Percentiles rank a stretch among this genome's conserved stretches.
phyloP scores from a whole-genome alignment of 2,329 filamentous ascomycete species.

The Aspergillus ustus region DNA sequence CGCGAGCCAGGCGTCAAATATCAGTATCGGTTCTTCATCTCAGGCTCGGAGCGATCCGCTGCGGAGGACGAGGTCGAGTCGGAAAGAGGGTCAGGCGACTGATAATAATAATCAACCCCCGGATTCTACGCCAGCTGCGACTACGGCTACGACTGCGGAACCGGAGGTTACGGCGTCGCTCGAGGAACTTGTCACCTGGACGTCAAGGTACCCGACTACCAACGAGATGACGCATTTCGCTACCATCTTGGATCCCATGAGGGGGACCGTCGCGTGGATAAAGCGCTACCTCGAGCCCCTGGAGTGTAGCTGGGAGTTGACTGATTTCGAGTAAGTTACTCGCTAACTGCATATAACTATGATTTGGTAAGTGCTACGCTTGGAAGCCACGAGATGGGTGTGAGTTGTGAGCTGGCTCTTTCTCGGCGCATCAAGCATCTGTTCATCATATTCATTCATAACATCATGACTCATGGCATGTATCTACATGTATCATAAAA shows the following conservation, averaged over 20 bases:
- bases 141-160: not conserved
- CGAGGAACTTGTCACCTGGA: conserved; percentile 52
- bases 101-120: not conserved
- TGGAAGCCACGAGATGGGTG: not conserved
- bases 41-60: conserved; percentile 17
- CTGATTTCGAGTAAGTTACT: not conserved
- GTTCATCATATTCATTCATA: not conserved
- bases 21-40: not conserved
- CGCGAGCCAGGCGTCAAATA: not conserved
- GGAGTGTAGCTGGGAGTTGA: not conserved
- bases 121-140: not conserved
- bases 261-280: conserved; percentile 55
- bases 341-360: not conserved
- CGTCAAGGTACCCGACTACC: conserved; percentile 56
- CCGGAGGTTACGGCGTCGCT: conserved; percentile 32
- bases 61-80: conserved; percentile 25
- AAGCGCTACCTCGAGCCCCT: conserved; percentile 27
- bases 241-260: conserved; percentile 60
- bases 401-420: not conserved
- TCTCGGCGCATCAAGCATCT: not conserved
- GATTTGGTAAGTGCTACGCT: not conserved
- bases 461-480: not conserved
- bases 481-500: not conserved
- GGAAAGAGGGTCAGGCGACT: conserved; percentile 7
- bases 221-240: conserved; percentile 65